These are phyloP conservation scores for Sarocladium oryzae DNA, from an alignment of 2,329 filamentous ascomycete species.

Conservation along the genomic window DNA sequence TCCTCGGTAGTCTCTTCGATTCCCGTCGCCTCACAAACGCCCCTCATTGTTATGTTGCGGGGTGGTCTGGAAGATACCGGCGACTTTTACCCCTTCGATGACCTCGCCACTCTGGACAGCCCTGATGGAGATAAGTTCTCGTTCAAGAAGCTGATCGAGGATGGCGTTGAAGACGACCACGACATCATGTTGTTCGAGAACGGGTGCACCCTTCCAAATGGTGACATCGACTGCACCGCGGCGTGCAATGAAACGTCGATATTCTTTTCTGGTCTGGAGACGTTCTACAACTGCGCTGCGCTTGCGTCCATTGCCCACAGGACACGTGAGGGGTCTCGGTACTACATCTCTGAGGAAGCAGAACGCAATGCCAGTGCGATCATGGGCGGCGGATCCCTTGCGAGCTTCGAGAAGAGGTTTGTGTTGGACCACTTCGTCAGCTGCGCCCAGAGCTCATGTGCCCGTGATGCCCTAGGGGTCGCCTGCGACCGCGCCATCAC, in stretches of 20 bases:
- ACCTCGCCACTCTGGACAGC: conserved; percentile 25
- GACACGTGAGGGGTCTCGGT: conserved; percentile 22
- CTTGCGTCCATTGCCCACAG: conserved; percentile 28
- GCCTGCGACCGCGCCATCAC: conserved; percentile 24
- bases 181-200: conserved; percentile 25
- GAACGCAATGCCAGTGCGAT: conserved; percentile 29
- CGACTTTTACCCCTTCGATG: conserved; percentile 31
- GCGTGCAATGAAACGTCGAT: conserved; percentile 24
- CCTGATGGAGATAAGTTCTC: conserved; percentile 20
- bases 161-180: conserved; percentile 25
- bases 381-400: conserved; percentile 26
- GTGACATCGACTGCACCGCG: conserved; percentile 23
- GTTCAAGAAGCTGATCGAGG: conserved; percentile 27
- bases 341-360: conserved; percentile 25
- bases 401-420: conserved; percentile 23
- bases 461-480: conserved; percentile 25
- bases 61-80: conserved; percentile 24
- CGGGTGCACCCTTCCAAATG: conserved; percentile 23
- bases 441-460: conserved; percentile 29
- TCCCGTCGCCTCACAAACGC: conserved; percentile 16
- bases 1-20: not conserved
- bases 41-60: conserved; percentile 24
- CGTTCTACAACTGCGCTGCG: conserved; percentile 33
- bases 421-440: conserved; percentile 26
- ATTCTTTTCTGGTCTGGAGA: conserved; percentile 29